Evolutionary conservation across 225 moss, liverwort and hornwort genomes (phyloP), one percentile per base, ranked within the genome.

Genomic region (Thuidium tamariscinum): DNA sequence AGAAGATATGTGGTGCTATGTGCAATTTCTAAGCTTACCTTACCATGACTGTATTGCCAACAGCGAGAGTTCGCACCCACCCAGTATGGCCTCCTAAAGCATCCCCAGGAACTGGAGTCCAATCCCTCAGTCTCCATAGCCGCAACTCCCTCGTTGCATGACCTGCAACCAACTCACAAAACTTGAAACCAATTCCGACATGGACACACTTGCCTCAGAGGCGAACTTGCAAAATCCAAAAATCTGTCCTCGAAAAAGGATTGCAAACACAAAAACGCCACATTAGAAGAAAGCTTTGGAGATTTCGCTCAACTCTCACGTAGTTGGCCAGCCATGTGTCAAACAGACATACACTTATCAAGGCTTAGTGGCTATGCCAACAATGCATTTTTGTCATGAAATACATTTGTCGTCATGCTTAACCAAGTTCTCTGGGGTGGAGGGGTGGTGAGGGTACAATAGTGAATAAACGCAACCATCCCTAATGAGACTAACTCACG

Each of bases 31-130:
- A 65, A 41, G 55, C 44, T 87, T 88, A 91, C 92, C 92, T 92
- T 57, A 91, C 73, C 84, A 92, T 91, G 54, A 89, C 27, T 46
- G 68, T 82, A 32, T 88, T 89, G 86, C 87, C 80, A 85, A 88
- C 85, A 63, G 89, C 91, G 78, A 92, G 89, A 44, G 91, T 86
- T 81, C 92, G 91, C 83, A 91, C 92, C 92, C 92, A 92, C 41
- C 92, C 92, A 65, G 92, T 91, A 77, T 92, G 92, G 5, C 90
- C 89, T 79, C 89, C 89, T 42, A 92, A 89, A 80, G 83, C 39
- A 83, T 67, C 67, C 59, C 83, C 87, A 82, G 61, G 76, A 80
- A 92, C 62, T 72, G 87, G 66, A 81, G 70, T 80, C 89, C 89
- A 77, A 54, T 89, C 85, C 42, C 57, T 80, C 14, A 90, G 83